A percentile compares a stretch with the other conserved stretches of the same genome.
These are phyloP conservation scores for Colletotrichum sp. DNA, from an alignment of 2,329 filamentous ascomycete genomes.

Conservation along the genomic window DNA sequence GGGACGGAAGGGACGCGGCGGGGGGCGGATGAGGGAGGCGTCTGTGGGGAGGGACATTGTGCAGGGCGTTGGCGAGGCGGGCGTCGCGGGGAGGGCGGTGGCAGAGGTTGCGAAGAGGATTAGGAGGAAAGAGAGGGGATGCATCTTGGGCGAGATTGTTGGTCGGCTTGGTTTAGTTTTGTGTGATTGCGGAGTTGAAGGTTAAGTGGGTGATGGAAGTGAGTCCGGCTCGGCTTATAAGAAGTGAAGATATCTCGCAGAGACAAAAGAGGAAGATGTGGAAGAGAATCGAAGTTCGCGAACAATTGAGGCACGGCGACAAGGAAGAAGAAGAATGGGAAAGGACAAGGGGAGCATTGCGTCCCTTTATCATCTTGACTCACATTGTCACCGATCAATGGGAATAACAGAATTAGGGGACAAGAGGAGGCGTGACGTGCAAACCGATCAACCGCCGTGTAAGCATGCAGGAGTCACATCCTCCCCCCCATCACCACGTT, in stretches of 20 bases:
- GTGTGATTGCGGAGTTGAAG: background rate
- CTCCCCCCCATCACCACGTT: background rate
- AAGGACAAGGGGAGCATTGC: background rate
- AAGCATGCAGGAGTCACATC: background rate
- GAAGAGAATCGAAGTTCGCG: background rate
- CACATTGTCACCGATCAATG: background rate
- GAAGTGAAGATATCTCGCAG: background rate
- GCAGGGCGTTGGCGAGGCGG: background rate
- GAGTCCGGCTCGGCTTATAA: background rate
- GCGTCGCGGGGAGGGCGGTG: conserved; percentile 6
- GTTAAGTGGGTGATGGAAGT: background rate
- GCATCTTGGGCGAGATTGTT: background rate
- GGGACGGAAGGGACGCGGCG: background rate
- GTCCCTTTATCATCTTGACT: background rate
- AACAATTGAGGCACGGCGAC: background rate
- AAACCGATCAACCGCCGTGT: background rate
- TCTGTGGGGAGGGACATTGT: background rate
- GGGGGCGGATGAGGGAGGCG: background rate
- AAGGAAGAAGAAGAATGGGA: background rate
- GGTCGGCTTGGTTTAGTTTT: too few relatives aligned
- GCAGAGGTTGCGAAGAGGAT: conserved; percentile 5
- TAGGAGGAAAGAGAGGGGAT: background rate
- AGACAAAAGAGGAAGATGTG: background rate
- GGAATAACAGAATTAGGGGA: background rate
- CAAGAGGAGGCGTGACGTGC: background rate